Conservation (phyloP, 2,329 filamentous ascomycete genomes). For the Teratosphaeriaceae sp. region DNA sequence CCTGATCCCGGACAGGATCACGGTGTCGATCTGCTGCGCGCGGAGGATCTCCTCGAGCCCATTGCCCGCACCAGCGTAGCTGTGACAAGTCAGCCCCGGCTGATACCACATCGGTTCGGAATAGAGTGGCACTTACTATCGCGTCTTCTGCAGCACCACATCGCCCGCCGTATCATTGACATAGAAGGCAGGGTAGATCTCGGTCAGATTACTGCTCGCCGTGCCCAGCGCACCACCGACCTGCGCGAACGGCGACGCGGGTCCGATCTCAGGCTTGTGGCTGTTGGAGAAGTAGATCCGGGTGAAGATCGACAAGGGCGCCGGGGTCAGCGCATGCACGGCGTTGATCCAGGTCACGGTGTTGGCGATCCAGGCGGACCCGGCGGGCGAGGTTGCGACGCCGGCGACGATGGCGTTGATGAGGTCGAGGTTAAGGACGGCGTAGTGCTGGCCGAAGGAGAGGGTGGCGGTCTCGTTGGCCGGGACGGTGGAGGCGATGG, state of each 20-base stretch:
- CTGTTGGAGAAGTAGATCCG: conserved; percentile 32
- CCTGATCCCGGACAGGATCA: conserved; percentile 35
- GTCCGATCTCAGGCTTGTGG: conserved; percentile 30
- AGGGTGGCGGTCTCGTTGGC: conserved; percentile 23
- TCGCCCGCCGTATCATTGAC: conserved; percentile 27
- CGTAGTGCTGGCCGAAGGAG: conserved; percentile 32
- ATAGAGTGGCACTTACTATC: conserved; percentile 29
- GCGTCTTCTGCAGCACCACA: conserved; percentile 36
- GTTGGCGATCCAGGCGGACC: conserved; percentile 29
- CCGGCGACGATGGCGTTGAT: conserved; percentile 33
- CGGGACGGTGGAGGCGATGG: conserved; percentile 19
- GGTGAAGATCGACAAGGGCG: conserved; percentile 36
- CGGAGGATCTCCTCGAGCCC: conserved; percentile 35
- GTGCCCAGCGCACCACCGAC: conserved; percentile 24
- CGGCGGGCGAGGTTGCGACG: conserved; percentile 29
- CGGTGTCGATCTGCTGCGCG: conserved; percentile 35
- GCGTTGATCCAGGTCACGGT: conserved; percentile 34
- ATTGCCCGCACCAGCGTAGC: conserved; percentile 36
- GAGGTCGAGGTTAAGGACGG: conserved; percentile 39
- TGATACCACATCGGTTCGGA: background rate
- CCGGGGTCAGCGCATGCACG: conserved; percentile 29
- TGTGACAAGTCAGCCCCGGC: background rate
- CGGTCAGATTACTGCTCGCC: conserved; percentile 24
- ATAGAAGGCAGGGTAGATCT: conserved; percentile 30
- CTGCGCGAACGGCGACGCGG: conserved; percentile 30